Conservation (phyloP, 129 eudicot species). For the Flaveria bidentis region DNA sequence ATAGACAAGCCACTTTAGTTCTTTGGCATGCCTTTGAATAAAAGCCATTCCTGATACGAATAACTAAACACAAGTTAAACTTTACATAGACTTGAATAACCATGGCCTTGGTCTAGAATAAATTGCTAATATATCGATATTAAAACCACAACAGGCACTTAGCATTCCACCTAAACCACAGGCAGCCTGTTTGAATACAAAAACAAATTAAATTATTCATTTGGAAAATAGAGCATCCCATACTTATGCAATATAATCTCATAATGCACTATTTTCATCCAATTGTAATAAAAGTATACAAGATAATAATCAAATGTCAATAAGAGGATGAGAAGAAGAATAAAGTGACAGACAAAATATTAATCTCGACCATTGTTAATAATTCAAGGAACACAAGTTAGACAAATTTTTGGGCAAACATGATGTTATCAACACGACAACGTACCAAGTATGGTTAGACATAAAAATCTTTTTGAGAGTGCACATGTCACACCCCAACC, state of each 20-base stretch:
- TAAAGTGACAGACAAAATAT: neutral
- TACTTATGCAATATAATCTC: neutral
- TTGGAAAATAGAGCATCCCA: constrained; percentile 4
- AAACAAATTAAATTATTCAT: neutral
- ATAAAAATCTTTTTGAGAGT: too few relatives aligned
- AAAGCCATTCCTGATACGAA: constrained; percentile 22
- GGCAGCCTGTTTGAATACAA: too few relatives aligned
- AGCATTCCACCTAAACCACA: too few relatives aligned
- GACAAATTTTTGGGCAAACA: neutral
- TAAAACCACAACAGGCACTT: too few relatives aligned
- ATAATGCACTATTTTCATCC: neutral
- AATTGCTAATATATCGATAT: too few relatives aligned
- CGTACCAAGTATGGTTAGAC: neutral
- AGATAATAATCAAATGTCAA: neutral
- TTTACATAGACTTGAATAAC: neutral
- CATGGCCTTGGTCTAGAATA: too few relatives aligned
- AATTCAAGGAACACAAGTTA: neutral
- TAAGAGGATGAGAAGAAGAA: neutral
- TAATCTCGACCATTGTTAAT: neutral
- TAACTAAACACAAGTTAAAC: constrained; percentile 2
- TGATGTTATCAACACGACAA: neutral
- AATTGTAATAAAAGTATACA: neutral
- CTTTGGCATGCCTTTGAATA: constrained; percentile 27
- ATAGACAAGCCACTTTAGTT: constrained; percentile 29
- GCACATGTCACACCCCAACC: too few relatives aligned